These are phyloP conservation scores for Cunninghamia lanceolata DNA, from an alignment of 75 land plant species.

Conservation along the genomic window DNA sequence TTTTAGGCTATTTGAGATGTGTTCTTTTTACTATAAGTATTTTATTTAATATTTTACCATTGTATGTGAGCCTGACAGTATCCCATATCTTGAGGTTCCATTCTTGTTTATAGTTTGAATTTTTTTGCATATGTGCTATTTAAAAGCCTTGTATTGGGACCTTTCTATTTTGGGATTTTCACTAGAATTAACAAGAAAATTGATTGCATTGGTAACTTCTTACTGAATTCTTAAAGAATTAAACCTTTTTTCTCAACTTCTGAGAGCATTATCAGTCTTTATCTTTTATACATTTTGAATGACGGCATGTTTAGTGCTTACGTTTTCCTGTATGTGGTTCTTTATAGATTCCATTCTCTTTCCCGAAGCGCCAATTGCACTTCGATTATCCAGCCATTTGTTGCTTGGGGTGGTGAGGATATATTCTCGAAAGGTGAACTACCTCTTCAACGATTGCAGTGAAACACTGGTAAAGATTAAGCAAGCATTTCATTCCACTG, in stretches of 20 bases:
- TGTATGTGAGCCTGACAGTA: not conserved
- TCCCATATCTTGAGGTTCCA: not conserved
- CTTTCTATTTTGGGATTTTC: not conserved
- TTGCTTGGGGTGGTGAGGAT: slow-evolving; percentile 98
- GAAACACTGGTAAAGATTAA: slow-evolving; percentile 94
- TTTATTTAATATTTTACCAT: not conserved
- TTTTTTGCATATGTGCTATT: not conserved
- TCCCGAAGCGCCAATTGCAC: slow-evolving; percentile 97
- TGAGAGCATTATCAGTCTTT: not conserved
- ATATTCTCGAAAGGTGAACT: slow-evolving; percentile 96
- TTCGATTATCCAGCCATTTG: slow-evolving; percentile 94
- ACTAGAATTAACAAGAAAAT: not conserved
- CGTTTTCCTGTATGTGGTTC: not conserved
- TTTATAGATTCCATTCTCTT: slow-evolving; percentile 89
- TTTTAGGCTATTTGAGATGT: not conserved
- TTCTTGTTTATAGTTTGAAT: not conserved
- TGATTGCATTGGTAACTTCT: not conserved
- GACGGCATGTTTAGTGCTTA: not conserved
- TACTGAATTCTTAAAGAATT: not conserved
- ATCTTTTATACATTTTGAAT: not conserved
- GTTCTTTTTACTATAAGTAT: not conserved
- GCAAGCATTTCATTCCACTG: slow-evolving; percentile 91
- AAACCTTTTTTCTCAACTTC: not conserved
- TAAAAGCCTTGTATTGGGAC: not conserved
- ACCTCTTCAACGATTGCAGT: slow-evolving; percentile 97